A percentile compares a stretch with the other conserved stretches of the same genome.
phyloP scores from a whole-genome alignment of 345 rosid species.

The Camelina sativa region DNA sequence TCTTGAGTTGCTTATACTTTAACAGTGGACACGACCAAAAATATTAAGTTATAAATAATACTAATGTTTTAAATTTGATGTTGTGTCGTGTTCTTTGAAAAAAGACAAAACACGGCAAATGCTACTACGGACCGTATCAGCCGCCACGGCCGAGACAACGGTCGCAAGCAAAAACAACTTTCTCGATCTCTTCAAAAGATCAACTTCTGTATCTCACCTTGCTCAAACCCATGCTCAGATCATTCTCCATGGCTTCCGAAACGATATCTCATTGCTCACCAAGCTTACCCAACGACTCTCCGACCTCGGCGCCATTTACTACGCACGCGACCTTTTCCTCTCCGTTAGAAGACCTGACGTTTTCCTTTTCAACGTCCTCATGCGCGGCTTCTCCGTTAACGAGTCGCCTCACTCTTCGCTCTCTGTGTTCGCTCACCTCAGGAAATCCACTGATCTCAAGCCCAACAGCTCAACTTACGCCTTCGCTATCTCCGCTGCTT shows the following conservation, averaged over 20 bases:
- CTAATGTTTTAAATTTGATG: background rate
- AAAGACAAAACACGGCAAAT: conserved; percentile 17
- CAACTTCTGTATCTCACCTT: conserved; percentile 58
- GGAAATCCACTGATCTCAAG: conserved; percentile 47
- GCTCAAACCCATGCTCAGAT: conserved; percentile 71
- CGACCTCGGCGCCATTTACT: conserved; percentile 55
- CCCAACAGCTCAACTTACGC: conserved; percentile 69
- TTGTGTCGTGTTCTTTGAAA: background rate
- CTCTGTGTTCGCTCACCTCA: conserved; percentile 53
- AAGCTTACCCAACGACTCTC: conserved; percentile 74
- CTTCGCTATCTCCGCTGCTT: conserved; percentile 59
- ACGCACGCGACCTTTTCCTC: conserved; percentile 61
- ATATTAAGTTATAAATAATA: no score
- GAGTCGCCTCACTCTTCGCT: conserved; percentile 53
- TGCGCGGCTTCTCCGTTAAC: conserved; percentile 59
- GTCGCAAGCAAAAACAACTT: conserved; percentile 41
- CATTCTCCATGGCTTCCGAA: conserved; percentile 52
- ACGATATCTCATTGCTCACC: conserved; percentile 62
- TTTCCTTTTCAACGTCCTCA: conserved; percentile 75
- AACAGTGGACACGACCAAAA: no score
- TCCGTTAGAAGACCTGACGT: conserved; percentile 64
- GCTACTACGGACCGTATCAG: conserved; percentile 37
- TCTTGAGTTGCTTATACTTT: no score
- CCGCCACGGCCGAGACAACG: conserved; percentile 34
- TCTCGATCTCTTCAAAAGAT: conserved; percentile 51